phyloP scores from a whole-genome alignment of 2,329 filamentous ascomycete genomes.

The Xylariaceae sp. region DNA sequence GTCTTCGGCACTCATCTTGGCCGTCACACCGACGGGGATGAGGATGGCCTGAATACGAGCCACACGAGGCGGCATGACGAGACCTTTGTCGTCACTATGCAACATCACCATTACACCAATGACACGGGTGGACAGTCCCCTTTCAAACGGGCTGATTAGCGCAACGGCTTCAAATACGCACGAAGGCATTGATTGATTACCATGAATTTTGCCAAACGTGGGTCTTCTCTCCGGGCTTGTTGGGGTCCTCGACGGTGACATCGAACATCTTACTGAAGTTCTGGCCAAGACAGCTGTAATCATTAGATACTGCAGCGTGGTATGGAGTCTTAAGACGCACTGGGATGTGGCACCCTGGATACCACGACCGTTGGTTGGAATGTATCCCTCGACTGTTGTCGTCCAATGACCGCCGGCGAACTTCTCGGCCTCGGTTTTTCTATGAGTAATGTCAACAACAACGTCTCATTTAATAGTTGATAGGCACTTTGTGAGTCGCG shows the following conservation, averaged over 20 bases:
- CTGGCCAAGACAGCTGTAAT: constrained; percentile 65
- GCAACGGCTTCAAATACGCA: not conserved
- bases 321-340: constrained; percentile 40
- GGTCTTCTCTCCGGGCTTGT: constrained; percentile 73
- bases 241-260: constrained; percentile 92
- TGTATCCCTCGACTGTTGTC: constrained; percentile 95
- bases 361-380: constrained; percentile 89
- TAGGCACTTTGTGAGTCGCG: too few species aligned
- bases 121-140: constrained; percentile 91
- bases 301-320: not conserved
- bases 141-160: constrained; percentile 2
- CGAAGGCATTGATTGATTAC: constrained; percentile 6
- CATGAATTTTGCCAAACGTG: constrained; percentile 99
- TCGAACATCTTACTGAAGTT: constrained; percentile 99
- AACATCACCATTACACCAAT: constrained; percentile 99
- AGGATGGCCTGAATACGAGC: constrained; percentile 83
- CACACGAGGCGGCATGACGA: constrained; percentile 88
- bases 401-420: constrained; percentile 97
- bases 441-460: constrained; percentile 1
- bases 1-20: constrained; percentile 79
- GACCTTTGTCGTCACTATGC: constrained; percentile 91
- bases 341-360: constrained; percentile 97
- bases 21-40: constrained; percentile 89
- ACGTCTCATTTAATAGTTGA: not conserved
- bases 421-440: constrained; percentile 96